Conservation (phyloP, 1,284 basidiomycete genomes). For the Vanrija sp. region DNA sequence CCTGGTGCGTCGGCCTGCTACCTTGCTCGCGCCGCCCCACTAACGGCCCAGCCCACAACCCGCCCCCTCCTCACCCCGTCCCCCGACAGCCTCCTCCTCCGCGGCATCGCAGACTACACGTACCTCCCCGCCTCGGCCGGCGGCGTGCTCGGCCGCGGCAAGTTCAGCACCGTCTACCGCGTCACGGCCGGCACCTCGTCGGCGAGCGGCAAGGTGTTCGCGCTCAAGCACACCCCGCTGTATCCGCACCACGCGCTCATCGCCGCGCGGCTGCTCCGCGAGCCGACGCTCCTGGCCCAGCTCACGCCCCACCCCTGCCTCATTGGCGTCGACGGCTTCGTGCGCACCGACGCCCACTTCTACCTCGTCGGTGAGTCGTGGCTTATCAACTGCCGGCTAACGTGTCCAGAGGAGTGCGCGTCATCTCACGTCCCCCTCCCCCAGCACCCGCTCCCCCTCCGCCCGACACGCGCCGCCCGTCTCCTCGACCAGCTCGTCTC, state of each 20-base stretch:
- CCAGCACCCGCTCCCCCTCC: conserved; percentile 27
- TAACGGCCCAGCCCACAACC: conserved; percentile 13
- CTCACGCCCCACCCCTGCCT: conserved; percentile 56
- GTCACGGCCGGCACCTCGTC: conserved; percentile 10
- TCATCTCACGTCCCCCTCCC: conserved; percentile 29
- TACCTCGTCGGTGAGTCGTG: conserved; percentile 53
- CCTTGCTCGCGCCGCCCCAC: neutral
- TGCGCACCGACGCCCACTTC: conserved; percentile 56
- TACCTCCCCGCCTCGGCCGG: conserved; percentile 32
- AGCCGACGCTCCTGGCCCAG: conserved; percentile 56
- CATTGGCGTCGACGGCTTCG: conserved; percentile 54
- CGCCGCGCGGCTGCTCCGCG: conserved; percentile 54
- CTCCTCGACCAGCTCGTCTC: conserved; percentile 56
- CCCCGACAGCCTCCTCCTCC: conserved; percentile 43
- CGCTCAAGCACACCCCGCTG: conserved; percentile 57
- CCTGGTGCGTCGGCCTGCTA: conserved; percentile 8
- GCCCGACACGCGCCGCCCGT: conserved; percentile 52
- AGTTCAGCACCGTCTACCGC: conserved; percentile 52
- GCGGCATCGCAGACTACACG: conserved; percentile 50
- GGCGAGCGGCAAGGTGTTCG: conserved; percentile 40
- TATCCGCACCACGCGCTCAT: conserved; percentile 58
- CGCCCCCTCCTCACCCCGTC: conserved; percentile 19
- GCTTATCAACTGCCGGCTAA: neutral
- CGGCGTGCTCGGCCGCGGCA: conserved; percentile 51
- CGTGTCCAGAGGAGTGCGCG: conserved; percentile 32